Percentiles rank a stretch among this genome's conserved stretches.
phyloP scores from a whole-genome alignment of 1,284 basidiomycete genomes.

The Cryptococcus floricola region DNA sequence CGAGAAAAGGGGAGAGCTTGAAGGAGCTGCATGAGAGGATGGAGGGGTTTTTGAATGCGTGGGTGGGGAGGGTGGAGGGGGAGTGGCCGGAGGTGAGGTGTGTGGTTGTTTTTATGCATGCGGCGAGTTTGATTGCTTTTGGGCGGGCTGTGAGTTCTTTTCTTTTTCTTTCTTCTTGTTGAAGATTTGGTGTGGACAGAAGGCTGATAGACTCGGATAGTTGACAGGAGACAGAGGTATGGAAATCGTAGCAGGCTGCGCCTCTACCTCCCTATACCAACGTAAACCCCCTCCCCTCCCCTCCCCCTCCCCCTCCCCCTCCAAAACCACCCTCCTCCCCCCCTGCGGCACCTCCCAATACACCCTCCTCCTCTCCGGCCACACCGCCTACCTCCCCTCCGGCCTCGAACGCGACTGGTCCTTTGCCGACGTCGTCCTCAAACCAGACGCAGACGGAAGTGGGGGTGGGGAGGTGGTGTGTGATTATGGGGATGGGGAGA shows the following conservation, averaged over 20 bases:
- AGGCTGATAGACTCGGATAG: conserved; percentile 8
- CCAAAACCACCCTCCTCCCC: no score
- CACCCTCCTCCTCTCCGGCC: conserved; percentile 39
- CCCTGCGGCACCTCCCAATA: conserved; percentile 39
- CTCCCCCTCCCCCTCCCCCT: neutral
- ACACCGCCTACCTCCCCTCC: conserved; percentile 43
- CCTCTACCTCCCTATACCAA: conserved; percentile 40
- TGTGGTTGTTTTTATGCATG: conserved; percentile 53
- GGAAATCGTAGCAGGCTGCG: conserved; percentile 44
- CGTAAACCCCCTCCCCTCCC: conserved; percentile 16
- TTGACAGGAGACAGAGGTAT: conserved; percentile 35
- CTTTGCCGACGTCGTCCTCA: conserved; percentile 38
- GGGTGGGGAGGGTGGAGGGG: conserved; percentile 35
- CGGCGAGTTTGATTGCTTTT: conserved; percentile 51
- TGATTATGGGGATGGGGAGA: conserved; percentile 37
- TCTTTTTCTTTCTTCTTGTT: neutral
- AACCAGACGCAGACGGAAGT: no score
- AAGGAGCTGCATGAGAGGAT: conserved; percentile 46
- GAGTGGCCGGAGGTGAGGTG: conserved; percentile 37
- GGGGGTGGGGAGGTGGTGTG: conserved; percentile 40
- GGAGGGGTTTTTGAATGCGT: conserved; percentile 40
- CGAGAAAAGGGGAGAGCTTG: conserved; percentile 50
- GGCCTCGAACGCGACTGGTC: conserved; percentile 49
- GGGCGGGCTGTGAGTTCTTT: conserved; percentile 40
- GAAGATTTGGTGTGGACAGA: neutral